A percentile compares a stretch with the other conserved stretches of the same genome.
Evolutionary conservation across 441 rosid species (phyloP).

Genomic region (Flueggea neowawraea): DNA sequence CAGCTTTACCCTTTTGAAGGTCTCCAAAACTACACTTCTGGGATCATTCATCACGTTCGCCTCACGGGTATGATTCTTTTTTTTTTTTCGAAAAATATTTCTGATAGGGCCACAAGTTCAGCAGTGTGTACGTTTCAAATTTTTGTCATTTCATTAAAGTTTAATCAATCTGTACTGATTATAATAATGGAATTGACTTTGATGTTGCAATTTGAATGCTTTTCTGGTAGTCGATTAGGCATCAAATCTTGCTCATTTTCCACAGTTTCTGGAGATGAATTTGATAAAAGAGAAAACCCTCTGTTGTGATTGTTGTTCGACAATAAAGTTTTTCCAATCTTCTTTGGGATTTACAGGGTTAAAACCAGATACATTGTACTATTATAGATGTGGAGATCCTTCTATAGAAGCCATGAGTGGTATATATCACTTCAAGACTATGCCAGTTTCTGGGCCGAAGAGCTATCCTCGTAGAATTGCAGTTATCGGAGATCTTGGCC

Average conservation of each 20-base stretch:
- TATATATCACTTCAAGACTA: constrained; percentile 34
- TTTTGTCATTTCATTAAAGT: too few species aligned
- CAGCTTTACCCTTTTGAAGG: constrained; percentile 89
- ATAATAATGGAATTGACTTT: too few species aligned
- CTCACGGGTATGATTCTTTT: constrained; percentile 40
- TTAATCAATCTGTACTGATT: too few species aligned
- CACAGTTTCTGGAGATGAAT: too few species aligned
- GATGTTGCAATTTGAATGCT: too few species aligned
- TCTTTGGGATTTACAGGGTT: constrained; percentile 28
- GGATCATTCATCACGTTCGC: constrained; percentile 81
- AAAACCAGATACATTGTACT: constrained; percentile 35
- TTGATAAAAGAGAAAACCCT: neutral
- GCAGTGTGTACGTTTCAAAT: too few species aligned
- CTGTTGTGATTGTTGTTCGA: neutral
- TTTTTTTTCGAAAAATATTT: neutral
- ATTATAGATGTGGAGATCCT: constrained; percentile 61
- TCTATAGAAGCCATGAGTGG: constrained; percentile 41
- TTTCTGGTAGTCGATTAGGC: too few species aligned
- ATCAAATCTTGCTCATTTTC: too few species aligned
- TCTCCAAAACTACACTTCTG: constrained; percentile 82
- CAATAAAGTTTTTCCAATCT: neutral
- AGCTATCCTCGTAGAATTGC: constrained; percentile 51
- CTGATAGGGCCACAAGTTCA: too few species aligned
- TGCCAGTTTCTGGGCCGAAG: constrained; percentile 38
- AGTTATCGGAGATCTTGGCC: constrained; percentile 56